Conservation (phyloP, 2,329 filamentous ascomycete species). For the Arthrobotrys musiformis region DNA sequence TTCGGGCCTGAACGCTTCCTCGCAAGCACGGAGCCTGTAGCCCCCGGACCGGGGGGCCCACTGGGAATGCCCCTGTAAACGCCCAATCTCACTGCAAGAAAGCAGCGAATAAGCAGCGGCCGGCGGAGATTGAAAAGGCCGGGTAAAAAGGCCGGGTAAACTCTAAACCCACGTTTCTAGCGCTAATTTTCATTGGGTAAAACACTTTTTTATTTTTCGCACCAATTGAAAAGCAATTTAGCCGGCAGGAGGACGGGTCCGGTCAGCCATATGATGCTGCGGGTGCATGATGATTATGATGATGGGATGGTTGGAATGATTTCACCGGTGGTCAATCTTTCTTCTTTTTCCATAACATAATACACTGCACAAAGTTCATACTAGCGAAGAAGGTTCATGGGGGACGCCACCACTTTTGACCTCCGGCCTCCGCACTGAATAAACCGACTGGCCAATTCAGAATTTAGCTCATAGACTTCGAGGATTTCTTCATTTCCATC, state of each 20-base stretch:
- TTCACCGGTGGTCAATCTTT: background rate
- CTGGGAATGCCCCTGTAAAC: background rate
- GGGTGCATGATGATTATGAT: background rate
- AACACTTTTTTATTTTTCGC: slow-evolving; percentile 43
- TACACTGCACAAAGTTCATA: background rate
- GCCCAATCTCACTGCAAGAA: slow-evolving; percentile 1
- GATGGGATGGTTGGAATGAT: slow-evolving; percentile 3
- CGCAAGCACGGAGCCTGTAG: background rate
- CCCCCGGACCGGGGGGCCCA: slow-evolving; percentile 20
- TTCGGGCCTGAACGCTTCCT: background rate
- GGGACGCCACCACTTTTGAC: slow-evolving; percentile 52
- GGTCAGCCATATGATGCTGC: slow-evolving; percentile 28
- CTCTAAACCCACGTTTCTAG: slow-evolving; percentile 52
- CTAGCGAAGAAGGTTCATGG: slow-evolving; percentile 11
- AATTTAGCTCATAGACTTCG: slow-evolving; percentile 19
- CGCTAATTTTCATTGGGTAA: slow-evolving; percentile 43
- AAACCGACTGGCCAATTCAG: slow-evolving; percentile 36
- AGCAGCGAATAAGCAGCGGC: slow-evolving; percentile 2
- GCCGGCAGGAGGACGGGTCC: slow-evolving; percentile 43
- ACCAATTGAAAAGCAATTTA: slow-evolving; percentile 56
- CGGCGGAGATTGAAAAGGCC: slow-evolving; percentile 47
- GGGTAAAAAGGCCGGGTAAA: slow-evolving; percentile 54
- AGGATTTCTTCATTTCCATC: background rate
- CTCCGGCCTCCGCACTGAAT: slow-evolving; percentile 47
- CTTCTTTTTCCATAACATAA: background rate